Evolutionary conservation across 1,139 yeast genomes (phyloP).

Genomic region (Debaryomyces singareniensis): DNA sequence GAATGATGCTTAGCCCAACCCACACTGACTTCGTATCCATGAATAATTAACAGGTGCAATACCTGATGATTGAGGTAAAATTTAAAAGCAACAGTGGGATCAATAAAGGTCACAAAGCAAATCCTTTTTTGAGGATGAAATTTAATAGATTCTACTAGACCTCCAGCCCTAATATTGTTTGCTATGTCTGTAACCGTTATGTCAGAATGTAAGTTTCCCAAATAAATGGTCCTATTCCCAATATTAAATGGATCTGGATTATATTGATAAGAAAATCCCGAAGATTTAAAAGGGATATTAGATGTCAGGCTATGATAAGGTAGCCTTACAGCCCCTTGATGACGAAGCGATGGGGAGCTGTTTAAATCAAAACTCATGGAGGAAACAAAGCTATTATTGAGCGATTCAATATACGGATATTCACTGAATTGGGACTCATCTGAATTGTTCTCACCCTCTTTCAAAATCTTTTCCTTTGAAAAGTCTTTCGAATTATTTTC

Average conservation of each 20-base stretch:
- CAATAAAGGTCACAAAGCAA: constrained; percentile 42
- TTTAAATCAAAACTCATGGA: constrained; percentile 2
- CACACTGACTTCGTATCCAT: constrained; percentile 39
- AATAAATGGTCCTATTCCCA: constrained; percentile 39
- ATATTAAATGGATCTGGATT: constrained; percentile 19
- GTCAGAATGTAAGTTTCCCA: constrained; percentile 40
- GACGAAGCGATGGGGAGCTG: constrained; percentile 2
- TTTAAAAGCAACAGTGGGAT: constrained; percentile 35
- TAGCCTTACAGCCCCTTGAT: constrained; percentile 3
- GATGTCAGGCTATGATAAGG: constrained; percentile 1
- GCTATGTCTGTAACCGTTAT: constrained; percentile 46
- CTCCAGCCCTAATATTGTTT: constrained; percentile 44
- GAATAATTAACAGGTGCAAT: constrained; percentile 39
- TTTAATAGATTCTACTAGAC: constrained; percentile 37
- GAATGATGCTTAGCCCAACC: constrained; percentile 44
- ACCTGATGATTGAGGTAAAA: constrained; percentile 41
- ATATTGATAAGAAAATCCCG: constrained; percentile 4
- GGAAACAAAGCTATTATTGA: constrained; percentile 1
- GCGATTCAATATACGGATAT: not conserved
- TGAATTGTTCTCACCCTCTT: too few species aligned
- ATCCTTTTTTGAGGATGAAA: constrained; percentile 31
- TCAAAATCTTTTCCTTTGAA: too few species aligned
- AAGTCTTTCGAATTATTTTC: too few species aligned
- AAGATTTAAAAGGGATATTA: constrained; percentile 1
- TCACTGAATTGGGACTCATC: constrained; percentile 3